Evolutionary conservation across 2,329 filamentous ascomycete species (phyloP), one percentile per base, ranked within the genome.

Genomic region (Colletotrichum cuscutae): DNA sequence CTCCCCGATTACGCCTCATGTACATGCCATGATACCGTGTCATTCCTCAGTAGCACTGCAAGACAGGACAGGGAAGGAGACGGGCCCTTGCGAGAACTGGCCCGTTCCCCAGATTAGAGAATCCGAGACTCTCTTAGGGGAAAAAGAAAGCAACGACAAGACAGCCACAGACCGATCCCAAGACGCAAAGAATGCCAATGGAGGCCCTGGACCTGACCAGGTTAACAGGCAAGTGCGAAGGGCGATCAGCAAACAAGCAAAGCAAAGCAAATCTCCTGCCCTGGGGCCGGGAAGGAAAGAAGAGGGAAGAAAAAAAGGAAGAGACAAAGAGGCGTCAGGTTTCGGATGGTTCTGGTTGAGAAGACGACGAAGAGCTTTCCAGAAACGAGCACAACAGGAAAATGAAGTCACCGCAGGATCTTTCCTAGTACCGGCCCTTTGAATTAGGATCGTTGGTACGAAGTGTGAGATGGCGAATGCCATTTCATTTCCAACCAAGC

Each of bases 241-340:
- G 19, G 19, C 19, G 42, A 22, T 49, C 19, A 49, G 42, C 42
- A 49, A 49, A 49, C 42, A 49, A 49, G 42, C 42, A 49, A 49
- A 19, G 37, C 37, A 46, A 19, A 49, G 19, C 32, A 35, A 35
- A 35, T 35, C 11, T 42, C 37, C 11, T 42, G 46, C 22, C 67
- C 42, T 13, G 32, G 32, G 49, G 37, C 37, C 37, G 37, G 37
- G 15, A 42, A 42, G 37, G 37, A 42, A 42, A 19, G 15, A 42
- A 42, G 30, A 32, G 30, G 9, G 35, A 26, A 15, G 13, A 28
- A 26, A 19, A 46, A 56, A 9, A 9, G 28, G 7, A 32, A 46
- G 59, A 56, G 59, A 68, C 53, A 68, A 74, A 67, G 64, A 61
- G 46, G 65, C 57, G 65, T 46, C 68, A 58, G 49, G 60, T 68